Evolutionary conservation across 352 stramenopile species (phyloP), one percentile per base, ranked within the genome.

Genomic region (Globisporangium cederbergense): DNA sequence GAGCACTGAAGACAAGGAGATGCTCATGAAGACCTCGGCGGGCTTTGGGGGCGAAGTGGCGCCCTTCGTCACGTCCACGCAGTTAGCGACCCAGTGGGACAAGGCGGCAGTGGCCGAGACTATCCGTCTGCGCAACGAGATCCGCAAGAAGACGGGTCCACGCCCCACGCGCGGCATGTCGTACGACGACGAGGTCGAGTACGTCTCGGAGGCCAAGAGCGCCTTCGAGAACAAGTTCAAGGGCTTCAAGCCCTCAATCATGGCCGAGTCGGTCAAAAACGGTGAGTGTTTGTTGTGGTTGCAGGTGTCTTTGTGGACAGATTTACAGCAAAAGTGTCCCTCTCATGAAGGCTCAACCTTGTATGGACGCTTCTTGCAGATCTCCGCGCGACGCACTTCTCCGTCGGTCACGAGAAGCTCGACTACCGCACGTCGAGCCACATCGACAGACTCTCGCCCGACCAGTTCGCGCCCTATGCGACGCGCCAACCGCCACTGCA

Each of bases 111-210:
- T 86, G 34, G 63, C 71, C 3, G 77, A 90, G 66, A 84, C 71
- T 8, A 86, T 91, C 13, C 67, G 71, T 1, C 65, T 90, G 45
- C 74, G 83, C 32, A 82, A 93, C 50, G 79, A 93, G 57, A 81
- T 88, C 66, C 78, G 81, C 51, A 80, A 81, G 67, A 75, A 71
- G 65, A 91, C 83, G 14, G 79, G 79, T 11, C 75, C 78, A 13
- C 71, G 73, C 10, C 73, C 74, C 28, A 86, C 80, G 25, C 70
- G 76, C 55, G 79, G 80, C 20, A 88, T 90, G 68, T 89, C 83
- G 16, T 90, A 87, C 53, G 81, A 95, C 49, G 84, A 93, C 34
- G 76, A 91, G 38, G 74, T 93, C 14, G 78, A 89, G 60, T 95
- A 95, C 64, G 53, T 92, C 8, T 93, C 83, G 22, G 81, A 91